These are phyloP conservation scores for Thelephora terrestris DNA, from an alignment of 1,284 basidiomycete species.

Conservation along the genomic window DNA sequence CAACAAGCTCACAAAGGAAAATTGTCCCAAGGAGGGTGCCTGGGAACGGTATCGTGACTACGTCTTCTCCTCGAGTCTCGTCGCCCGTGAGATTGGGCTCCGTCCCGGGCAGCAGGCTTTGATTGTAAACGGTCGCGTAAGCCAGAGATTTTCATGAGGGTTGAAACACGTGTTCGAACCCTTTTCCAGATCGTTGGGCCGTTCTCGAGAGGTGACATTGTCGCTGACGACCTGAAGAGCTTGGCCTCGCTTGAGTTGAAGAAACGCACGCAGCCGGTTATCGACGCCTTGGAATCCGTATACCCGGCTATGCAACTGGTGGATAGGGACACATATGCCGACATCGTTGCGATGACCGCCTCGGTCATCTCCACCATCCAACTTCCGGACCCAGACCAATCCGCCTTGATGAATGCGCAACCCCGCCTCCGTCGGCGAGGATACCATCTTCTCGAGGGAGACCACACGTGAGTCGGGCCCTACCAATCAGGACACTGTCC, in stretches of 20 bases:
- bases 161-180: background rate
- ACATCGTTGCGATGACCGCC: conserved; percentile 53
- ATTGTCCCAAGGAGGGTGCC: conserved; percentile 24
- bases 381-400: conserved; percentile 60
- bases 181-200: conserved; percentile 54
- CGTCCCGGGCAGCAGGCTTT: conserved; percentile 49
- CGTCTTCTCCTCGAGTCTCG: conserved; percentile 31
- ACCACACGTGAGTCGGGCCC: conserved; percentile 43
- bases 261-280: conserved; percentile 59
- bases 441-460: conserved; percentile 48
- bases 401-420: conserved; percentile 60
- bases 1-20: conserved; percentile 25
- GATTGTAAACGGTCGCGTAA: conserved; percentile 75
- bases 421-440: conserved; percentile 43
- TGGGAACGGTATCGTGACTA: conserved; percentile 29
- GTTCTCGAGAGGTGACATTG: conserved; percentile 44
- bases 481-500: background rate
- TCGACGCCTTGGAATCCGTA: conserved; percentile 50
- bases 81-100: conserved; percentile 46
- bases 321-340: conserved; percentile 40
- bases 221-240: conserved; percentile 53
- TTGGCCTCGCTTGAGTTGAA: conserved; percentile 65
- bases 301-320: background rate
- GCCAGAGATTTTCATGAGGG: conserved; percentile 12
- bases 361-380: conserved; percentile 64